Base-by-base conservation (phyloP, 108 stramenopile species). In the Discostella pseudostelligera region DNA sequence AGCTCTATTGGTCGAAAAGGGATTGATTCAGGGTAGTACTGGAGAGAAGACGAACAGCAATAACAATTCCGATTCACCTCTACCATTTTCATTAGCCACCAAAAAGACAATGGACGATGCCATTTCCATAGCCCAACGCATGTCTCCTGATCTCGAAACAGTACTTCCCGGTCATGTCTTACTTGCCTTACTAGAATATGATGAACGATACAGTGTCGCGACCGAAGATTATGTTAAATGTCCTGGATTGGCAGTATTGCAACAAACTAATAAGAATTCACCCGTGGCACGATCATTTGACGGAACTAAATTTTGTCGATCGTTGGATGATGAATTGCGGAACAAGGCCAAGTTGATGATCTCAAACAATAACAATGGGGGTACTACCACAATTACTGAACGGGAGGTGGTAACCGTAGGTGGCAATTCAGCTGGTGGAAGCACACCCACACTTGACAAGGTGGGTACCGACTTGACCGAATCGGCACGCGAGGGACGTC, bases 381-480 rank as follows among this genome's bases (percentile, higher is more conserved):
- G 16, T n/a, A 56, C 43, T n/a, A 67, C 85, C 0, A 74, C 76
- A 55, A 79, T 62, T 36, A 67, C 80, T 12, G 69, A 76, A 20
- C 53, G 68, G 14, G 85, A 88, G 37, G 75, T 81, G 35, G 72
- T 84, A 11, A 67, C 71, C 19, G 81, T 88, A 3, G 73, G 69
- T 68, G 84, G 85, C 13, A 74, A 72, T 43, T 46, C 57, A 14
- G 40, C 53, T 39, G 75, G 79, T 12, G 68, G 67, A 29, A 59
- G 65, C 11, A 88, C 87, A 24, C 79, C 78, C 28, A 88, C 87
- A 0, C 51, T 88, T 40, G 72, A 72, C 47, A 83, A 88, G 54
- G 87, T 88, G 12, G 88, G 88, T 4, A 72, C 85, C 4, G 88
- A 90, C 58, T 55, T 90, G 59, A 90, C 88, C 16, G 76, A 86